Conservation (phyloP, 2,329 filamentous ascomycete species). For the Penicillium aurantiogriseum region DNA sequence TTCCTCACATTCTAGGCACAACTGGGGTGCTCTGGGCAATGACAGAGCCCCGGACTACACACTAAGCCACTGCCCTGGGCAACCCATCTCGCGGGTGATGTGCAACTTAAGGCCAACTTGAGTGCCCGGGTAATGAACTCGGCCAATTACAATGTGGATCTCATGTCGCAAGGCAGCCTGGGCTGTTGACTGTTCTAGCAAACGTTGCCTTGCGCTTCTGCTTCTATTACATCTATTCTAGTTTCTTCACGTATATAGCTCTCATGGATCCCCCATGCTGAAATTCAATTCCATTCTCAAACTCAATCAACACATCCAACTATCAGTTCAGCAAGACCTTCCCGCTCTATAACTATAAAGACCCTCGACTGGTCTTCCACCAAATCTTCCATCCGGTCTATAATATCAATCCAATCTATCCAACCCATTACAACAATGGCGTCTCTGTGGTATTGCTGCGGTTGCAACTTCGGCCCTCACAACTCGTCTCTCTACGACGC, state of each 20-base stretch:
- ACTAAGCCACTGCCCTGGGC: constrained; percentile 15
- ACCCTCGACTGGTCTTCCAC: neutral
- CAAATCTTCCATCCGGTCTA: neutral
- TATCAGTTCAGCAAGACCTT: neutral
- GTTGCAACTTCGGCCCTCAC: constrained; percentile 35
- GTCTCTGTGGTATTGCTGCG: constrained; percentile 36
- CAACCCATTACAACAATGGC: constrained; percentile 14
- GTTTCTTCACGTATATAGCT: constrained; percentile 12
- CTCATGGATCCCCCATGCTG: neutral
- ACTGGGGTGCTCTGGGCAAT: constrained; percentile 9
- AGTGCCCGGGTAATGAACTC: constrained; percentile 8
- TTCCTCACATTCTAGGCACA: constrained; percentile 11
- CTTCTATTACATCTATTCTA: neutral
- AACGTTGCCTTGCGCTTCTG: constrained; percentile 11
- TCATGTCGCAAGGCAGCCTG: constrained; percentile 15
- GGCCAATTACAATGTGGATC: constrained; percentile 13
- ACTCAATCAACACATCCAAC: constrained; percentile 7
- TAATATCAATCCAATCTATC: constrained; percentile 6
- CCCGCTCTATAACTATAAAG: constrained; percentile 1
- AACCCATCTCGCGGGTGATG: constrained; percentile 14
- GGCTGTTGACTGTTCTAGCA: constrained; percentile 12
- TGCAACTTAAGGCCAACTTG: constrained; percentile 3
- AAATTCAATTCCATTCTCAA: constrained; percentile 6
- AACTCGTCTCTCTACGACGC: constrained; percentile 22
- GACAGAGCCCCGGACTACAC: constrained; percentile 7